Evolutionary conservation across 257 asterid genomes (phyloP), one percentile per base, ranked within the genome.

Genomic region (Gentiana dahurica): DNA sequence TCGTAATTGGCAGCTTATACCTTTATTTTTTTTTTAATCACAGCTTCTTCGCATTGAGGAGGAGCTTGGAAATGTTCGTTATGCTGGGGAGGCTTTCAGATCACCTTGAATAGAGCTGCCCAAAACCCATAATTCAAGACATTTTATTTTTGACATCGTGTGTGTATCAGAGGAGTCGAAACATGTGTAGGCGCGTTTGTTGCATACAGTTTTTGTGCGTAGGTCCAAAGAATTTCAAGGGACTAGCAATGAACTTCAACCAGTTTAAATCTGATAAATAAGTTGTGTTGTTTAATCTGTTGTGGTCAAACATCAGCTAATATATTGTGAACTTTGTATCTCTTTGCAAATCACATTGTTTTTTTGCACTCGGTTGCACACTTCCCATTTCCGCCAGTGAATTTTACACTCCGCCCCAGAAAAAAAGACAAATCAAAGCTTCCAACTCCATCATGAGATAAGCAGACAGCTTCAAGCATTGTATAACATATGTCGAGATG

Each of bases 21-120:
- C 32, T 24, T 4, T 8, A 4, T 38, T 36, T 55, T 43, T 6
- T 9, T 9, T 53, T 53, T 11, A 36, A 13, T 38, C 49, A 8
- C 78, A 91, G 97, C 95, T 91, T 71, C 83, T 87, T 9, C 98
- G 96, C 62, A 87, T 91, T 51, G 98, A 91, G 68, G 95, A 87
- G 77, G 98, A 91, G 67, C 92, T 91, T 34, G 95, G 97, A 51
- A 69, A 71, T 59, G 98, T 91, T 65, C 82, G 95, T 51, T 87
- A 87, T 75, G 98, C 98, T 65, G 98, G 98, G 57, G 93, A 78
- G 78, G 86, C 85, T 71, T 91, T 87, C 85, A 87, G 95, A 74
- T 74, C 81, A 36, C 94, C 95, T 6, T 86, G 74, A 74, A 63
- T 59, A 53, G 46, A 10, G 67, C 24, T 59, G 59, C 4, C 36